These are phyloP conservation scores for Colletotrichum navitas DNA, from an alignment of 2,329 filamentous ascomycete species.

Conservation along the genomic window DNA sequence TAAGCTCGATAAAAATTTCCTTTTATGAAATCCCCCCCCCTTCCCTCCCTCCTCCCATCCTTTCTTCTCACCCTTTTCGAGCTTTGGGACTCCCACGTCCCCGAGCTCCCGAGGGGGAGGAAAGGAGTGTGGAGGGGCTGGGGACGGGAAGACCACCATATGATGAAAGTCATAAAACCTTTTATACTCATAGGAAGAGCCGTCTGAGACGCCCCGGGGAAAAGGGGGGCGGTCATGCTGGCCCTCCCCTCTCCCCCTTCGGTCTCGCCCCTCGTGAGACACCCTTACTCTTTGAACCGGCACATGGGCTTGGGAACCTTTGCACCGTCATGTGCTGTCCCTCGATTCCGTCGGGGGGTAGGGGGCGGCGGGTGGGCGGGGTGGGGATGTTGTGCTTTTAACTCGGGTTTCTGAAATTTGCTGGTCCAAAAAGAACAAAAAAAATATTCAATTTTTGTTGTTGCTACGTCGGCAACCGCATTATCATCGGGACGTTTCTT, in stretches of 20 bases:
- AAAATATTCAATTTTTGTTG: background rate
- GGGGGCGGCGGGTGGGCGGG: constrained; percentile 49
- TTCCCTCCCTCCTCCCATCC: background rate
- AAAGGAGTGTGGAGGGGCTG: too few species aligned
- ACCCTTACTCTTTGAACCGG: constrained; percentile 3
- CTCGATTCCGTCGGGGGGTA: constrained; percentile 27
- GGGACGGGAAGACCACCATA: constrained; percentile 41
- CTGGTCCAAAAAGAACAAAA: background rate
- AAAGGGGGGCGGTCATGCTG: background rate
- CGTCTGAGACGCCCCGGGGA: constrained; percentile 56
- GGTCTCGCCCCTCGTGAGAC: constrained; percentile 37
- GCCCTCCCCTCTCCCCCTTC: constrained; percentile 23
- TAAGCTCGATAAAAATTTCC: background rate
- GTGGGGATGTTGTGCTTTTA: constrained; percentile 59
- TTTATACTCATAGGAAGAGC: constrained; percentile 60
- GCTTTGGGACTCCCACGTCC: background rate
- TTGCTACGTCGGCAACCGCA: background rate
- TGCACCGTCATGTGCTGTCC: constrained; percentile 53
- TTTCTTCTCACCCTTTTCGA: too few species aligned
- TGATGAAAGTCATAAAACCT: constrained; percentile 57
- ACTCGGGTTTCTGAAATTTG: constrained; percentile 59
- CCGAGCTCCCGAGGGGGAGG: too few species aligned
- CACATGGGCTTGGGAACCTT: constrained; percentile 32
- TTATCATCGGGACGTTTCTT: background rate
- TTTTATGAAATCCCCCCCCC: background rate